Evolutionary conservation across 768 basidiomycete species (phyloP), one percentile per base, ranked within the genome.

Genomic region (Dioszegia hungarica): DNA sequence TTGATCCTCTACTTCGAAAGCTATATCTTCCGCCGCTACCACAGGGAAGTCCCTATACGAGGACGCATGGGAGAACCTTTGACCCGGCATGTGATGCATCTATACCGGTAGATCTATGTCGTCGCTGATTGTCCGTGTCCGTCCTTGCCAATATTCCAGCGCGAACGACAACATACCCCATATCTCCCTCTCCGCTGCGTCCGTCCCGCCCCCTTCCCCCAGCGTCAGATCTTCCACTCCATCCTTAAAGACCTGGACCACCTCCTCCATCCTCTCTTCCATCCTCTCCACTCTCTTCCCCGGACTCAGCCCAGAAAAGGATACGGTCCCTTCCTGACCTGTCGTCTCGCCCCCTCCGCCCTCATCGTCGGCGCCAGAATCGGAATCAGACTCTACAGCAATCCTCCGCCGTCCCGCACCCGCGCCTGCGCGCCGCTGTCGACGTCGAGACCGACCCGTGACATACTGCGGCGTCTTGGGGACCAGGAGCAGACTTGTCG

Each of bases 141-240:
- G n/a, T n/a, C n/a, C n/a, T n/a, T 34, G 49, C 67, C 67, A 68
- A 45, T 66, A 61, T 38, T 63, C 59, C 39, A 68, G 43, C 6
- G 57, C 57, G 31, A 63, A 60, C 3, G 29, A 57, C 37, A 68
- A 36, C 61, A 66, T 68, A 14, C 29, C 56, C 67, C 67, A 68
- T 10, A 54, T 36, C 31, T 59, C 64, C 15, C 51, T 43, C 43
- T 49, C 56, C 11, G 55, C 50, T 5, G 37, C 59, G 5, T n/a
- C 45, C 19, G 28, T 33, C 1, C 46, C 43, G 15, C 59, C 40
- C 9, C 15, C 31, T 27, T 46, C 57, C 6, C 24, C 29, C 5
- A 19, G 33, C 1, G 54, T 20, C 20, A 55, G 45, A 10, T 36
- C 49, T n/a, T 59, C 62, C 24, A 67, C 60, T 14, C 60, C 62